Evolutionary conservation across 345 rosid genomes (phyloP), one percentile per base, ranked within the genome.

Genomic region (Gossypium herbaceum): DNA sequence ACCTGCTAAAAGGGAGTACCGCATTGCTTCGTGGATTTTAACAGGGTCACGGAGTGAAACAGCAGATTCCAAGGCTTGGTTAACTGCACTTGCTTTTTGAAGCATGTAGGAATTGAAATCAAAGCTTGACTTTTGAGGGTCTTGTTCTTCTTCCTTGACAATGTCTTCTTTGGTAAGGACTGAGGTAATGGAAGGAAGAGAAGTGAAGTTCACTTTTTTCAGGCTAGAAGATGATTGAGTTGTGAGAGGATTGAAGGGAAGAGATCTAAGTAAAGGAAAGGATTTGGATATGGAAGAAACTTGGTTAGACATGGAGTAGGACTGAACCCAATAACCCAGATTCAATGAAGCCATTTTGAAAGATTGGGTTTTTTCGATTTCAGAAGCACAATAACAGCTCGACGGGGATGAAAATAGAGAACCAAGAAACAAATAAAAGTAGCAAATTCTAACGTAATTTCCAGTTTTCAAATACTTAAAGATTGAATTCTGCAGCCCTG

Each of bases 1-100:
- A 10, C 97, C 94, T 48, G 94, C 97, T 56, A 95, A 83, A 16
- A 95, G 90, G 25, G 97, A 93, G 84, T 93, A 95, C 2, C 99
- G 88, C 99, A 95, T 95, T 1, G 97, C 88, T 72, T 93, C 94
- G 56, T 95, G 97, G 82, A 95, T 90, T 81, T 89, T 95, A 51
- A 77, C 76, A 2, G 98, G 98, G 0, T 89, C 89, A 8, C 85
- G 83, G 69, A 93, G 81, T 9, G 90, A 74, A 2, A 95, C 88
- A 9, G 97, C 85, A 1, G 82, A 74, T 27, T 91, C 93, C 10
- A 95, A 68, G 12, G 98, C 97, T 66, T 80, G 90, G 74, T 91
- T 93, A 24, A 95, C 85, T 4, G 88, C 64, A 43, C 75, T 76
- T 3, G 89, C 97, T 77, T 87, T 95, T 15, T 71, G 76, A 13